phyloP scores from a whole-genome alignment of 768 basidiomycete species.

The Pleurotus eryngii region DNA sequence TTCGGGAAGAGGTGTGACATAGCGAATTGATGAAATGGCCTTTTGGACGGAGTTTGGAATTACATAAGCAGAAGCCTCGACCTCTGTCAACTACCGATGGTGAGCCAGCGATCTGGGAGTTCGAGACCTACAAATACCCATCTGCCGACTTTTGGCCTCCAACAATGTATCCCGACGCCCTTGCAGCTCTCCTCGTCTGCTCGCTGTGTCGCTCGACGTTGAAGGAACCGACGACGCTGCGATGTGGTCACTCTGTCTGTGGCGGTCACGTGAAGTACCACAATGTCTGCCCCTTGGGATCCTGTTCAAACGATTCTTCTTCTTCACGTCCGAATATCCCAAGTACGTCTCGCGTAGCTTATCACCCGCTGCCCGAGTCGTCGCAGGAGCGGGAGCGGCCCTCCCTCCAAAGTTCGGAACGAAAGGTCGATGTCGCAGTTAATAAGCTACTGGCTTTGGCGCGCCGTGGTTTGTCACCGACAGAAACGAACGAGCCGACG shows the following conservation, averaged over 20 bases:
- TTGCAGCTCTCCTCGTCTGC: conserved; percentile 44
- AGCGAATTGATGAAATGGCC: too few relatives aligned
- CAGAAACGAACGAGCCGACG: conserved; percentile 8
- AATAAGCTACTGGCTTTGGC: conserved; percentile 51
- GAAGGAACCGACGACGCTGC: conserved; percentile 63
- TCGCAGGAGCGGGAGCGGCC: conserved; percentile 6
- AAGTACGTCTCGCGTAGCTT: conserved; percentile 30
- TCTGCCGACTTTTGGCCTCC: background rate
- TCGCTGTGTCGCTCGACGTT: conserved; percentile 59
- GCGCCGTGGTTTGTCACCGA: conserved; percentile 15
- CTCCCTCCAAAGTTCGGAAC: conserved; percentile 11
- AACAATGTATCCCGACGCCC: conserved; percentile 14
- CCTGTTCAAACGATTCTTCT: conserved; percentile 23
- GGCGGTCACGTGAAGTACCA: conserved; percentile 35
- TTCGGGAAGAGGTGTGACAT: too few relatives aligned
- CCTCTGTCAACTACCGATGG: conserved; percentile 6
- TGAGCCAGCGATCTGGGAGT: conserved; percentile 8
- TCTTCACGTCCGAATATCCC: conserved; percentile 36
- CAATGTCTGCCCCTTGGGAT: conserved; percentile 26
- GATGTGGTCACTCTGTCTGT: conserved; percentile 85
- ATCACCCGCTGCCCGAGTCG: conserved; percentile 28
- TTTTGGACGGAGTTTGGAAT: background rate
- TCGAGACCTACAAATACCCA: background rate
- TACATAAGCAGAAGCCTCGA: conserved; percentile 7
- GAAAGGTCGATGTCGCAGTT: conserved; percentile 51